A percentile compares a stretch with the other conserved stretches of the same genome.
These are phyloP conservation scores for Trichosporon coremiiforme DNA, from an alignment of 1,284 basidiomycete species.

Conservation along the genomic window DNA sequence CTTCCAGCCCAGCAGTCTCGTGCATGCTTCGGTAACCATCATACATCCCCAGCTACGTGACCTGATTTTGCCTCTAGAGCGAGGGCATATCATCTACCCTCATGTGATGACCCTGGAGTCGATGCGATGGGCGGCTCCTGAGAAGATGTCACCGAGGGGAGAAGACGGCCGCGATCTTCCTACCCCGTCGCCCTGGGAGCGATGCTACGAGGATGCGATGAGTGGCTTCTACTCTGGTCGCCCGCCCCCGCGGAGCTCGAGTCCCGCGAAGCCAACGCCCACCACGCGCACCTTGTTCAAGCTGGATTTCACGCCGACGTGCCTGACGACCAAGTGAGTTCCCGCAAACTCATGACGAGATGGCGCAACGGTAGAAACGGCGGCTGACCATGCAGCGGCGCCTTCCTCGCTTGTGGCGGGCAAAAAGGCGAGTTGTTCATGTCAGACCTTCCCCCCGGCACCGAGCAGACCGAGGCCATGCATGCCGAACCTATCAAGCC, in stretches of 20 bases:
- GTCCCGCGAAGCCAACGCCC: neutral
- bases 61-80: conserved; percentile 47
- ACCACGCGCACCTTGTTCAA: conserved; percentile 36
- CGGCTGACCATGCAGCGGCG: conserved; percentile 32
- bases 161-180: neutral
- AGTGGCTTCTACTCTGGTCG: conserved; percentile 3
- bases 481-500: conserved; percentile 34
- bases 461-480: conserved; percentile 6
- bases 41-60: conserved; percentile 56
- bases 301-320: conserved; percentile 49
- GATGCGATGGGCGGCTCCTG: conserved; percentile 2
- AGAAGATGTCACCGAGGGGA: conserved; percentile 15
- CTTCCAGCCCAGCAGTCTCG: conserved; percentile 40
- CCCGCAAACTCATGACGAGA: neutral
- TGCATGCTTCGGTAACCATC: conserved; percentile 47
- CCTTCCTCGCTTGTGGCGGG: conserved; percentile 53
- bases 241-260: neutral
- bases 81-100: conserved; percentile 48
- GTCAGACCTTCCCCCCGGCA: conserved; percentile 36
- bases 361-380: neutral
- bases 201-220: neutral
- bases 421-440: conserved; percentile 55
- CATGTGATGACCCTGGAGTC: conserved; percentile 38
- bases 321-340: conserved; percentile 51
- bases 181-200: conserved; percentile 5